A percentile compares a stretch with the other conserved stretches of the same genome.
Conservation (phyloP, 2,329 filamentous ascomycete genomes). For the Teratosphaeriaceae sp. region DNA sequence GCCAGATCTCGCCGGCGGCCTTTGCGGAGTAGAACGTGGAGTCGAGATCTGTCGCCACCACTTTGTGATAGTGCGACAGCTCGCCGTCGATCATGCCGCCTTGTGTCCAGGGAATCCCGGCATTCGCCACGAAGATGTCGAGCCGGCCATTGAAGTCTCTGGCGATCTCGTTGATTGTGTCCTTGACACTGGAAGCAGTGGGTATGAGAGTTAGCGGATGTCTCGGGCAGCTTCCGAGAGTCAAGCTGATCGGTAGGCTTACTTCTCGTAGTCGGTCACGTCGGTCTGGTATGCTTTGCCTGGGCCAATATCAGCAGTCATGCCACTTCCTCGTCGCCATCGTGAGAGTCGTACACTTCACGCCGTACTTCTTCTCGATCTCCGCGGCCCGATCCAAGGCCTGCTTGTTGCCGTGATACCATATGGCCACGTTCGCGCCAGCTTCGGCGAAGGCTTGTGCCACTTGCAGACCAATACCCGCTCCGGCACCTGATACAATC, state of each 20-base stretch:
- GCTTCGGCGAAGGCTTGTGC: slow-evolving; percentile 31
- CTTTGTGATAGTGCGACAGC: slow-evolving; percentile 57
- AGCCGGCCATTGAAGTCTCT: slow-evolving; percentile 66
- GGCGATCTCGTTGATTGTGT: slow-evolving; percentile 36
- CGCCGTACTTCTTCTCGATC: slow-evolving; percentile 27
- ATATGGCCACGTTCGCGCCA: slow-evolving; percentile 40
- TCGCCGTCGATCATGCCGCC: slow-evolving; percentile 61
- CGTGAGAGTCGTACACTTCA: slow-evolving; percentile 30
- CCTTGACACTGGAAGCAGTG: no score
- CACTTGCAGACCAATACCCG: slow-evolving; percentile 30
- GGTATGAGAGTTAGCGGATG: no score
- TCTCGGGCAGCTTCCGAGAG: no score
- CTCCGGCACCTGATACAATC: slow-evolving; percentile 30
- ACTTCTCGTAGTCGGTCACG: slow-evolving; percentile 36
- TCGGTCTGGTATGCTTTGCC: slow-evolving; percentile 46
- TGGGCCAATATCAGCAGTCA: no score
- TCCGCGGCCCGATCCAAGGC: slow-evolving; percentile 27
- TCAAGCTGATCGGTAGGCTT: no score
- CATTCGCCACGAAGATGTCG: slow-evolving; percentile 74
- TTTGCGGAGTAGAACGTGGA: slow-evolving; percentile 72
- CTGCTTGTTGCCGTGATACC: slow-evolving; percentile 35
- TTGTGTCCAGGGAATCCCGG: slow-evolving; percentile 66
- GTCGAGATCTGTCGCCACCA: slow-evolving; percentile 66
- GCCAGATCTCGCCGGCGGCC: slow-evolving; percentile 62
- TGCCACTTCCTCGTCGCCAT: no score